Conservation (phyloP, 2,329 filamentous ascomycete species). For the Colletotrichum aenigma region DNA sequence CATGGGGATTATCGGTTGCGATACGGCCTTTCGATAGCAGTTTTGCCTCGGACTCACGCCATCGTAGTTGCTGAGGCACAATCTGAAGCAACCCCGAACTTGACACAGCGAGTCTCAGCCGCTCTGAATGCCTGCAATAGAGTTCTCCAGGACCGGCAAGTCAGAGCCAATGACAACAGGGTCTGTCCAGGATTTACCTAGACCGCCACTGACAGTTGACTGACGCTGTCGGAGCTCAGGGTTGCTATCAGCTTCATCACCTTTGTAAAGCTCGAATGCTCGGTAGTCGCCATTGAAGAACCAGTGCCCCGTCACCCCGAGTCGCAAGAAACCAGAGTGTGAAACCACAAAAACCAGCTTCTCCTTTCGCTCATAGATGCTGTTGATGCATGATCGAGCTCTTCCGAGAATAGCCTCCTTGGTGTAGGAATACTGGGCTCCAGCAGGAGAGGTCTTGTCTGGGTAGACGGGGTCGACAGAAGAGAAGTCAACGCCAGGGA, state of each 20-base stretch:
- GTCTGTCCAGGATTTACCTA: slow-evolving; percentile 38
- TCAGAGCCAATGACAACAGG: slow-evolving; percentile 41
- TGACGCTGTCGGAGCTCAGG: slow-evolving; percentile 49
- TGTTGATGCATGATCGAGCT: slow-evolving; percentile 53
- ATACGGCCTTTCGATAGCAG: not conserved
- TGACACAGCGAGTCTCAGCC: not conserved
- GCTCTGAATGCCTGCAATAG: not conserved
- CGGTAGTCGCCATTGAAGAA: slow-evolving; percentile 70
- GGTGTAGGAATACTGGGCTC: slow-evolving; percentile 55
- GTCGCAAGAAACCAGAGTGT: slow-evolving; percentile 67
- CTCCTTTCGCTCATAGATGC: slow-evolving; percentile 59
- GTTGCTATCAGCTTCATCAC: slow-evolving; percentile 26
- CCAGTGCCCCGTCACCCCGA: slow-evolving; percentile 58
- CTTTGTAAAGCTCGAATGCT: slow-evolving; percentile 58
- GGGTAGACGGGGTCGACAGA: slow-evolving; percentile 64
- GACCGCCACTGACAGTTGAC: slow-evolving; percentile 34
- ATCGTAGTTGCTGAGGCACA: not conserved
- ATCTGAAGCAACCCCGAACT: not conserved
- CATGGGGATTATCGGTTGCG: not conserved
- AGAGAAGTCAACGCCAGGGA: slow-evolving; percentile 61
- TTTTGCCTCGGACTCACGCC: not conserved
- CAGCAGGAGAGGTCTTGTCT: slow-evolving; percentile 59
- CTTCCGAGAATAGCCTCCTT: slow-evolving; percentile 57
- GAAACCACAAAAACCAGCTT: slow-evolving; percentile 68
- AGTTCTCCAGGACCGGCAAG: slow-evolving; percentile 30